Evolutionary conservation across 805 yeast genomes (phyloP).

Genomic region (Kodamaea laetipori): DNA sequence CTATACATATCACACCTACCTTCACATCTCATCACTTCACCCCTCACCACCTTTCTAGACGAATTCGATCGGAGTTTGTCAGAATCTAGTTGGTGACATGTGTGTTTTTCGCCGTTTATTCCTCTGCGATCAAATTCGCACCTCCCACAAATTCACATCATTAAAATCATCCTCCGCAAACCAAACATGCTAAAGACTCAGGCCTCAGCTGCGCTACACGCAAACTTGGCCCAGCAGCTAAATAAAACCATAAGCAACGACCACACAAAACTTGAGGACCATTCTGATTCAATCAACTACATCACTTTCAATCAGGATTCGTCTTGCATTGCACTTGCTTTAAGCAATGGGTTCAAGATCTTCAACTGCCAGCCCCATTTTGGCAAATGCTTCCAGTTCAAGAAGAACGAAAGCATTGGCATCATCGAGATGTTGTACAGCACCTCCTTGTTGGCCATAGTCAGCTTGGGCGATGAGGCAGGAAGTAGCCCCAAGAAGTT

Average conservation of each 20-base stretch:
- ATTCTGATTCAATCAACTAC: conserved; percentile 35
- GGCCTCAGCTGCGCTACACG: conserved; percentile 17
- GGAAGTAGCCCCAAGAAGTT: conserved; percentile 77
- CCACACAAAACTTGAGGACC: conserved; percentile 5
- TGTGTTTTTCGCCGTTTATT: conserved; percentile 1
- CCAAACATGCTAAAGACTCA: conserved; percentile 18
- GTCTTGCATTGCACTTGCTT: conserved; percentile 75
- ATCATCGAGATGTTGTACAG: conserved; percentile 88
- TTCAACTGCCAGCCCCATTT: conserved; percentile 83
- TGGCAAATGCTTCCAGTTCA: conserved; percentile 48
- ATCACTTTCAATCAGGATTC: conserved; percentile 84
- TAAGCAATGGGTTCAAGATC: conserved; percentile 64
- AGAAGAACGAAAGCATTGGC: conserved; percentile 55
- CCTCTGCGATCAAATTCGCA: background rate
- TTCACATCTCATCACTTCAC: no score
- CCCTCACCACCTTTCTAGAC: no score
- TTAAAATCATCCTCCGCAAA: background rate
- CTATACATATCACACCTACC: no score
- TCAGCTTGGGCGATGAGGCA: conserved; percentile 74
- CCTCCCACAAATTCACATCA: conserved; percentile 4
- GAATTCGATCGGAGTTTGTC: no score
- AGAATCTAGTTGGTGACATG: no score
- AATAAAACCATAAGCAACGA: conserved; percentile 17
- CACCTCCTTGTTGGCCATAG: conserved; percentile 83
- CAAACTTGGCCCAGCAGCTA: conserved; percentile 16